These are phyloP conservation scores for Passalora sequoiae DNA, from an alignment of 2,329 filamentous ascomycete species.

Conservation along the genomic window DNA sequence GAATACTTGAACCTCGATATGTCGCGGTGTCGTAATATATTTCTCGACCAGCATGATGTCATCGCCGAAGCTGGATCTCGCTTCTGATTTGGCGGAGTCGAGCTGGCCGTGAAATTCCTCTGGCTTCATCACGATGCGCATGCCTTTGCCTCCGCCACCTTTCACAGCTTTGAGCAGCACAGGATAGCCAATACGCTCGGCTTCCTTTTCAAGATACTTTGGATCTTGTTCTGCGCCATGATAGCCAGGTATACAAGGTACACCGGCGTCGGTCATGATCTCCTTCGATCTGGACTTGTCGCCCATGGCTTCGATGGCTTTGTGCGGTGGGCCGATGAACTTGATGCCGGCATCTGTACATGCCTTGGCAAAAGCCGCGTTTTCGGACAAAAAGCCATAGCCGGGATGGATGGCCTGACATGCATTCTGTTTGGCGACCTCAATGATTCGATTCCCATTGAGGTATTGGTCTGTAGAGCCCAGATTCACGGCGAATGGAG, in stretches of 20 bases:
- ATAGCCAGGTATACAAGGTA: slow-evolving; percentile 94
- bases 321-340: slow-evolving; percentile 84
- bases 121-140: slow-evolving; percentile 57
- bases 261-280: slow-evolving; percentile 92
- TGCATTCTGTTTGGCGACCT: slow-evolving; percentile 75
- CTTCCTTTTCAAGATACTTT: slow-evolving; percentile 59
- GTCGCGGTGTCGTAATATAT: slow-evolving; percentile 61
- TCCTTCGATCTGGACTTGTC: slow-evolving; percentile 90
- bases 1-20: slow-evolving; percentile 64
- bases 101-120: slow-evolving; percentile 58
- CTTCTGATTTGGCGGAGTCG: slow-evolving; percentile 60
- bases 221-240: slow-evolving; percentile 78
- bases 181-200: slow-evolving; percentile 63
- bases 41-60: slow-evolving; percentile 64
- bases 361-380: slow-evolving; percentile 79
- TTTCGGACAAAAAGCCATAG: slow-evolving; percentile 92
- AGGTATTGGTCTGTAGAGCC: slow-evolving; percentile 82
- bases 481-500: slow-evolving; percentile 76
- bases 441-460: slow-evolving; percentile 87
- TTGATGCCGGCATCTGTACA: slow-evolving; percentile 86
- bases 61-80: slow-evolving; percentile 59
- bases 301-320: slow-evolving; percentile 77
- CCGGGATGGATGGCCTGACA: slow-evolving; percentile 93
- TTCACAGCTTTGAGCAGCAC: slow-evolving; percentile 63
- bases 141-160: slow-evolving; percentile 63